Evolutionary conservation across 345 rosid genomes (phyloP).

Genomic region (Diplotaxis tenuifolia): DNA sequence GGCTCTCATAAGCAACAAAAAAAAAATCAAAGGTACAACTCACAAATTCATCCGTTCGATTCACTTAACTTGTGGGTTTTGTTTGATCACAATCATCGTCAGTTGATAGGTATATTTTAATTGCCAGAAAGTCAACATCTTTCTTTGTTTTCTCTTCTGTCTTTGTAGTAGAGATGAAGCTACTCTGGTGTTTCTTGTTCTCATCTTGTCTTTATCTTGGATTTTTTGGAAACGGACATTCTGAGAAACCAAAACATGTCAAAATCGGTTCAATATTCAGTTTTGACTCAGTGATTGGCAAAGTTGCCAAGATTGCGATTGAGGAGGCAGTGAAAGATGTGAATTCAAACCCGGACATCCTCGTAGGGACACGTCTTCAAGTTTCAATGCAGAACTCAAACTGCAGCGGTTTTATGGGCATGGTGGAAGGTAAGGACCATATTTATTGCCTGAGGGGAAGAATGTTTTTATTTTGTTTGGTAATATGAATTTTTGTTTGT

Average conservation of each 20-base stretch:
- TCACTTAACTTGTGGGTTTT: background rate
- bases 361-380: slow-evolving; percentile 52
- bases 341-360: slow-evolving; percentile 63
- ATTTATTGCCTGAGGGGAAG: background rate
- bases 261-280: slow-evolving; percentile 71
- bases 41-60: background rate
- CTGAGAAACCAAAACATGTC: slow-evolving; percentile 60
- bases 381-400: slow-evolving; percentile 55
- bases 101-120: background rate
- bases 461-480: background rate
- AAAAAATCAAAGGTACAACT: slow-evolving; percentile 8
- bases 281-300: slow-evolving; percentile 66
- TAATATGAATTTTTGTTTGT: background rate
- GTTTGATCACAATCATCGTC: slow-evolving; percentile 1
- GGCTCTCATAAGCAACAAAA: background rate
- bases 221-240: slow-evolving; percentile 35
- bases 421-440: slow-evolving; percentile 63
- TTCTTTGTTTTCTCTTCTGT: background rate
- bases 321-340: slow-evolving; percentile 89
- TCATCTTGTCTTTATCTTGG: slow-evolving; percentile 34
- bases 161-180: slow-evolving; percentile 30
- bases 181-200: slow-evolving; percentile 37
- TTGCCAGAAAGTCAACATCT: slow-evolving; percentile 10
- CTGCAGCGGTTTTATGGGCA: slow-evolving; percentile 84
- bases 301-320: slow-evolving; percentile 83